A percentile compares a stretch with the other conserved stretches of the same genome.
phyloP scores from a whole-genome alignment of 164 flowering plant genomes.

The Aristolochia fimbriata region DNA sequence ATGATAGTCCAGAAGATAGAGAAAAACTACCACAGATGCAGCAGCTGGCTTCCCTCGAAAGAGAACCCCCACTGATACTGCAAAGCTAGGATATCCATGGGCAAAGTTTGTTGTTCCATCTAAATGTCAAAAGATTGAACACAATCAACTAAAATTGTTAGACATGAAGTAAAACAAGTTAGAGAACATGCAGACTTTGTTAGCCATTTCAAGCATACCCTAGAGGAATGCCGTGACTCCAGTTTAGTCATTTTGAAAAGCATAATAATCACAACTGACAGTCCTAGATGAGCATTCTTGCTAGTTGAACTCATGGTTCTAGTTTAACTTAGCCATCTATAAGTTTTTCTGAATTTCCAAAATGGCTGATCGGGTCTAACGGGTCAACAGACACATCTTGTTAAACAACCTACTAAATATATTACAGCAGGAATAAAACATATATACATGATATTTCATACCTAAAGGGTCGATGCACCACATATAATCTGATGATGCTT shows the following conservation, averaged over 20 bases:
- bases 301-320: no score
- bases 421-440: neutral
- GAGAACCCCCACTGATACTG: constrained; percentile 90
- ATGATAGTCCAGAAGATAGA: neutral
- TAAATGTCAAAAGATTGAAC: constrained; percentile 15
- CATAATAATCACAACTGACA: no score
- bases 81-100: constrained; percentile 93
- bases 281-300: no score
- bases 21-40: constrained; percentile 72
- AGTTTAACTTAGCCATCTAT: no score
- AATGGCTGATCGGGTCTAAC: no score
- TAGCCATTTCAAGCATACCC: no score
- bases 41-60: constrained; percentile 90
- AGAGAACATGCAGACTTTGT: no score
- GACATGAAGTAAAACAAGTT: neutral
- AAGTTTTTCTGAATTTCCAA: no score
- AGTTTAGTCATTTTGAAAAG: no score
- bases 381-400: no score
- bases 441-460: no score
- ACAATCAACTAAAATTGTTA: neutral
- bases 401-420: neutral
- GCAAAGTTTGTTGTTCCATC: constrained; percentile 99
- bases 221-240: no score
- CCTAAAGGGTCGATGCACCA: constrained; percentile 99
- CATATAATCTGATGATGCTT: constrained; percentile 76